Conservation (phyloP, 2,329 filamentous ascomycete species). For the Xylariaceae sp. region DNA sequence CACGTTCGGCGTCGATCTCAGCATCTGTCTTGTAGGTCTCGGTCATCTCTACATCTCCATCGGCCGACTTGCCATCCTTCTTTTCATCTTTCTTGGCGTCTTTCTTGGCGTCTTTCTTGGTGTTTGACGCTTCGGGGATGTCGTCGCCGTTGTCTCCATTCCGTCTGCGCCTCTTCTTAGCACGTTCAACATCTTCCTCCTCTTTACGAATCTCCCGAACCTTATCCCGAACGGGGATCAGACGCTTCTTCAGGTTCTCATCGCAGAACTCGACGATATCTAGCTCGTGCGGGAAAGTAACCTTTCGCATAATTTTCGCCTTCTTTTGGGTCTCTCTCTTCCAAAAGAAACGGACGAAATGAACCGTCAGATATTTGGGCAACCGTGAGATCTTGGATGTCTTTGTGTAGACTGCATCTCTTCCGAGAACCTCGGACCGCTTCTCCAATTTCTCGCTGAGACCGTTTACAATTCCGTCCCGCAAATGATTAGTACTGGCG, state of each 20-base stretch:
- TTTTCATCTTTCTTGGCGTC: constrained; percentile 34
- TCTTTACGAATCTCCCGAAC: constrained; percentile 94
- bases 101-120: constrained; percentile 43
- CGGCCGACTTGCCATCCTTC: constrained; percentile 38
- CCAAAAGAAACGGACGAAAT: constrained; percentile 99
- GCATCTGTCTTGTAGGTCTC: constrained; percentile 88
- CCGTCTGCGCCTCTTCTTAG: constrained; percentile 85
- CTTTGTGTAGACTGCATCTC: constrained; percentile 84
- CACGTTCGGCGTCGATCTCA: constrained; percentile 82
- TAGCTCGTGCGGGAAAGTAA: constrained; percentile 89
- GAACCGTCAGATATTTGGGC: constrained; percentile 92
- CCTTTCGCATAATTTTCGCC: constrained; percentile 99
- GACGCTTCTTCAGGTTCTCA: constrained; percentile 74
- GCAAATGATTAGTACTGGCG: constrained; percentile 78
- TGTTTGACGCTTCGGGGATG: constrained; percentile 42
- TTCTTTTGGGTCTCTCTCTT: constrained; percentile 94
- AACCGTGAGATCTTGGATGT: constrained; percentile 83
- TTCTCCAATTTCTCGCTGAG: constrained; percentile 91
- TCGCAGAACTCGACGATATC: constrained; percentile 95
- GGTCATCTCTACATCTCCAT: constrained; percentile 68
- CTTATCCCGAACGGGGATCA: constrained; percentile 93
- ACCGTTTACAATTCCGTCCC: constrained; percentile 79
- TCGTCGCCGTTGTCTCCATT: constrained; percentile 45
- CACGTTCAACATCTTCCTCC: constrained; percentile 85
- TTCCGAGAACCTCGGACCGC: constrained; percentile 69